Percentiles rank a stretch among this genome's conserved stretches.
Evolutionary conservation across 305 asterid species (phyloP).

Genomic region (Galium porrigens): DNA sequence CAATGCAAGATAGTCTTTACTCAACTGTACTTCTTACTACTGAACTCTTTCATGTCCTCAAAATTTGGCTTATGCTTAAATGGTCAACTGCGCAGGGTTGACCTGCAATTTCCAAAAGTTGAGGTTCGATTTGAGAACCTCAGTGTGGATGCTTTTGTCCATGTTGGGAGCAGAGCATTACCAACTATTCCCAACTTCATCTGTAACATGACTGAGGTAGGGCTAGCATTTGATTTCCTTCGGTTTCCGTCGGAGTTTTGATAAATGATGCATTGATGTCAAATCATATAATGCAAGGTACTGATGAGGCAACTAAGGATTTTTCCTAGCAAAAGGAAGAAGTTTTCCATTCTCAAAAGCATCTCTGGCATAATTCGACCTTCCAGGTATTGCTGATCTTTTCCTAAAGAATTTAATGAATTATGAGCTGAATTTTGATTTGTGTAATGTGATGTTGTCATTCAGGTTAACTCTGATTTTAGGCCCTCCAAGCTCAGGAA

Average conservation of each 20-base stretch:
- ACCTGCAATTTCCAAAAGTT: conserved; percentile 72
- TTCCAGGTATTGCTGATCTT: conserved; percentile 42
- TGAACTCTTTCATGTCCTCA: neutral
- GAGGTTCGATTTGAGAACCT: conserved; percentile 72
- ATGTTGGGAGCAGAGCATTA: conserved; percentile 79
- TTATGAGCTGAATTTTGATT: conserved; percentile 14
- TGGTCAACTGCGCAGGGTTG: conserved; percentile 45
- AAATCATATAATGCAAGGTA: conserved; percentile 25
- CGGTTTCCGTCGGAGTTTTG: neutral
- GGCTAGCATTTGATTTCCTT: neutral
- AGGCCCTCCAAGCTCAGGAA: conserved; percentile 98
- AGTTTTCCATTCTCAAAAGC: conserved; percentile 57
- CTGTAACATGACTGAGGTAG: conserved; percentile 77
- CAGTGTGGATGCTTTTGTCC: conserved; percentile 57
- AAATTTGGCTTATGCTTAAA: neutral
- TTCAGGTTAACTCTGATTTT: conserved; percentile 66
- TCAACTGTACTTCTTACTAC: too few relatives aligned
- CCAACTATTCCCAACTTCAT: conserved; percentile 84
- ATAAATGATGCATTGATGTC: neutral
- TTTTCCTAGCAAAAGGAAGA: conserved; percentile 45
- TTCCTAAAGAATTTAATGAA: conserved; percentile 14
- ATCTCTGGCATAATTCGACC: conserved; percentile 78
- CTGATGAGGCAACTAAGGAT: conserved; percentile 53
- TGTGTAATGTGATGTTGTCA: conserved; percentile 13
- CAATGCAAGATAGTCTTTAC: too few relatives aligned